These are phyloP conservation scores for Tulasnella calospora DNA, from an alignment of 768 basidiomycete genomes.

Conservation along the genomic window DNA sequence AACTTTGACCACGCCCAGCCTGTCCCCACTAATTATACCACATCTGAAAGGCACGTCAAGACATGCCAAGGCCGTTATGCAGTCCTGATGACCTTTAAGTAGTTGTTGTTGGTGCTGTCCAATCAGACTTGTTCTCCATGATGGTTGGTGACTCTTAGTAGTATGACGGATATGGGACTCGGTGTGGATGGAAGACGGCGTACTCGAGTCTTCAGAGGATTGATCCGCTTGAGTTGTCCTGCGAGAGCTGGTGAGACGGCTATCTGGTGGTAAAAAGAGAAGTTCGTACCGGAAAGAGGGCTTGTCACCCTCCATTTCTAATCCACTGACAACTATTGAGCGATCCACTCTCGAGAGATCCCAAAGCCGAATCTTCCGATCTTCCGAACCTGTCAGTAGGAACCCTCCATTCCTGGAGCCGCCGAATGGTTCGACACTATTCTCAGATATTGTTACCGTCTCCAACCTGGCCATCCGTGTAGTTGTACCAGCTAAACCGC, in stretches of 20 bases:
- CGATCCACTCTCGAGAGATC: conserved; percentile 69
- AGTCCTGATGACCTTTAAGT: conserved; percentile 83
- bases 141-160: conserved; percentile 58
- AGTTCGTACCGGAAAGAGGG: conserved; percentile 67
- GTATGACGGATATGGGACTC: conserved; percentile 27
- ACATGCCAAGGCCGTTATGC: conserved; percentile 76
- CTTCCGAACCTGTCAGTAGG: conserved; percentile 84
- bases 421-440: background rate
- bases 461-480: conserved; percentile 19
- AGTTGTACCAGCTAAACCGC: conserved; percentile 42
- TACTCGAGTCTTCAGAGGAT: background rate
- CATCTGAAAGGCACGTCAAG: conserved; percentile 92
- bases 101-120: conserved; percentile 79
- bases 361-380: conserved; percentile 83
- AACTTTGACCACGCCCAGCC: conserved; percentile 84
- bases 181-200: conserved; percentile 24
- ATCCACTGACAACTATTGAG: conserved; percentile 73
- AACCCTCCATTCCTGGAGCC: conserved; percentile 49
- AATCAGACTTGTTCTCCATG: conserved; percentile 71
- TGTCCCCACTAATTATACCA: conserved; percentile 86
- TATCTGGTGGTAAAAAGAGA: background rate
- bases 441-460: background rate
- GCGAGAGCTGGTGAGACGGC: background rate
- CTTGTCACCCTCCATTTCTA: conserved; percentile 67
- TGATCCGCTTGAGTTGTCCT: conserved; percentile 19